phyloP scores from a whole-genome alignment of 192 early-diverging fungal species.

The Irineochytrium annulatum region DNA sequence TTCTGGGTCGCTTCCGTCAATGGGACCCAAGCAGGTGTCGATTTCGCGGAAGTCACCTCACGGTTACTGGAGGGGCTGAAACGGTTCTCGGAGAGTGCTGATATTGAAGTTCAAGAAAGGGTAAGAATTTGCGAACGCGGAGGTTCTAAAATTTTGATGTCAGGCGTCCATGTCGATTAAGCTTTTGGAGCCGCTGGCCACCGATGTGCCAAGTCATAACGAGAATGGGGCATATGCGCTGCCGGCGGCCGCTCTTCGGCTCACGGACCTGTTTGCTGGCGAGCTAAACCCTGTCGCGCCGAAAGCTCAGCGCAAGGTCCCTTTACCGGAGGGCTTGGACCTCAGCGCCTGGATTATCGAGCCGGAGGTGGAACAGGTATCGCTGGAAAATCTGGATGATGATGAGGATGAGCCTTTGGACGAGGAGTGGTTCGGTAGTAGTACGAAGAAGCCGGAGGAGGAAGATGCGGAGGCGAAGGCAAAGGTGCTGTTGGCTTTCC shows the following conservation, averaged over 20 bases:
- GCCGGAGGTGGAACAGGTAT: constrained; percentile 52
- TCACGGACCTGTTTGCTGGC: constrained; percentile 51
- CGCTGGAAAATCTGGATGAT: not conserved
- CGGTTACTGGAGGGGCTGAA: constrained; percentile 11
- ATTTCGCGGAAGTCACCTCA: constrained; percentile 4
- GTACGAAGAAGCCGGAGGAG: not conserved
- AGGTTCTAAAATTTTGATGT: not conserved
- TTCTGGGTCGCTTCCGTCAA: constrained; percentile 49
- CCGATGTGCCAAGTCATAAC: constrained; percentile 20
- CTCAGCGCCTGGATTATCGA: constrained; percentile 77
- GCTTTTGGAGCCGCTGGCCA: constrained; percentile 10
- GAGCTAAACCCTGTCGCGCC: constrained; percentile 89
- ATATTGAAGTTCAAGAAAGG: constrained; percentile 78
- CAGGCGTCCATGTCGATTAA: constrained; percentile 1
- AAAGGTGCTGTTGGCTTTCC: not conserved
- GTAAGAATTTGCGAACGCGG: constrained; percentile 45
- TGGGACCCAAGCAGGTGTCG: not conserved
- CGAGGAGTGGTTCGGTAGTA: not conserved
- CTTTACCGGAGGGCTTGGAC: constrained; percentile 81
- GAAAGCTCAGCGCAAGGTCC: constrained; percentile 86
- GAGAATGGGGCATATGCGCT: no score
- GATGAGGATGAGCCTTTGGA: constrained; percentile 11
- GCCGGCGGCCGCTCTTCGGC: constrained; percentile 7
- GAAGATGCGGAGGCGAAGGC: constrained; percentile 1
- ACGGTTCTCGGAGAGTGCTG: constrained; percentile 32